Percentiles rank a stretch among this genome's conserved stretches.
phyloP scores from a whole-genome alignment of 169 alveolate genomes.

The Eimeria necatrix region DNA sequence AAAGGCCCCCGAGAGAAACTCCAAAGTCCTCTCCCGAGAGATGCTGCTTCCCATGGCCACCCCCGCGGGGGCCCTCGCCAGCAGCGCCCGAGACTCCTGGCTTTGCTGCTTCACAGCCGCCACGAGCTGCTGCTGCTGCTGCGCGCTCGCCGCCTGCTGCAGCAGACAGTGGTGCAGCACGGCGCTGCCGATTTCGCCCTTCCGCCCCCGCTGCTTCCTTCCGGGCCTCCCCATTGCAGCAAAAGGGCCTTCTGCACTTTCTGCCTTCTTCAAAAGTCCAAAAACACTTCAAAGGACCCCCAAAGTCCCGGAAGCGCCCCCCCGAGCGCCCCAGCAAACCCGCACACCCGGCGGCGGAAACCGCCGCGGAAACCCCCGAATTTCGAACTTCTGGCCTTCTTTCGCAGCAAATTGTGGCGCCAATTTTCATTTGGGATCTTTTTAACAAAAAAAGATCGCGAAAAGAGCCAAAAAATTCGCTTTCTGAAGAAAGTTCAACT shows the following conservation, averaged over 20 bases:
- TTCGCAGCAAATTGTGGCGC: too few relatives aligned
- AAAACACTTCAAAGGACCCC: too few relatives aligned
- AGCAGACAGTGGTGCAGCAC: conserved; percentile 66
- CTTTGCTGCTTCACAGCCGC: conserved; percentile 28
- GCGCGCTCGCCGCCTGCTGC: conserved; percentile 30
- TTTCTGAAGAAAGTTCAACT: too few relatives aligned
- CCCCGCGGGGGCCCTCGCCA: not conserved
- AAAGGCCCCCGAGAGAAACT: conserved; percentile 45
- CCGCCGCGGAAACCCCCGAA: too few relatives aligned
- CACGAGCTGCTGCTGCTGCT: conserved; percentile 13
- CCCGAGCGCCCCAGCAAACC: too few relatives aligned
- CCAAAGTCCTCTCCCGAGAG: conserved; percentile 50
- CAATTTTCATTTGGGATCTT: too few relatives aligned
- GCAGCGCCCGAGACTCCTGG: not conserved
- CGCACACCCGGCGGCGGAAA: too few relatives aligned
- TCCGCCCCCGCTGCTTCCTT: conserved; percentile 10
- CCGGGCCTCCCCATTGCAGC: not conserved
- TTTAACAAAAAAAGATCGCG: too few relatives aligned
- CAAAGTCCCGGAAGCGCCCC: too few relatives aligned
- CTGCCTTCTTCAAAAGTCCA: not conserved
- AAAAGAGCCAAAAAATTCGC: too few relatives aligned
- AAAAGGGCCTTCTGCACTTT: too few relatives aligned
- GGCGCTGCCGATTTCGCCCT: conserved; percentile 44
- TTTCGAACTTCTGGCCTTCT: too few relatives aligned
- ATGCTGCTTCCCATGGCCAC: conserved; percentile 48